Conservation (phyloP, 1,284 basidiomycete species). For the Microbotryum lychnidis-dioicae region DNA sequence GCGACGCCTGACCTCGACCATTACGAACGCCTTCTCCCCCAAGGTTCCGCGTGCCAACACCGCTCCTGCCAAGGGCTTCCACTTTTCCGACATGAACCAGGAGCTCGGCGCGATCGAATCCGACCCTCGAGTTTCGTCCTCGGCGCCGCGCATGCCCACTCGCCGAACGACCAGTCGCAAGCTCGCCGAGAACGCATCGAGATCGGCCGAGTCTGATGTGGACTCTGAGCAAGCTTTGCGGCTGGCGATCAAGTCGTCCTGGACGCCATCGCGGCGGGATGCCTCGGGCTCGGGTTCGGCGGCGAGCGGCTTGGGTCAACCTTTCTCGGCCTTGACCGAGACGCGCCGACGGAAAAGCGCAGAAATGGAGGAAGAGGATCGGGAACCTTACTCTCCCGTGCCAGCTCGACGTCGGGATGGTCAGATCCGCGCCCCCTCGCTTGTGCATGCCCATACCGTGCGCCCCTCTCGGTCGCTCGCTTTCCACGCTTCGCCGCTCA, state of each 20-base stretch:
- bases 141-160: slow-evolving; percentile 6
- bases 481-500: slow-evolving; percentile 9
- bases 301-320: neutral
- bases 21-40: slow-evolving; percentile 12
- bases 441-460: slow-evolving; percentile 25
- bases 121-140: slow-evolving; percentile 10
- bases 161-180: neutral
- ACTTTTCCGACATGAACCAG: slow-evolving; percentile 32
- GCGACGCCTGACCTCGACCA: slow-evolving; percentile 5
- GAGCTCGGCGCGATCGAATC: slow-evolving; percentile 32
- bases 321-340: slow-evolving; percentile 12
- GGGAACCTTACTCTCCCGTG: slow-evolving; percentile 2
- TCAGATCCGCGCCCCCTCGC: slow-evolving; percentile 13
- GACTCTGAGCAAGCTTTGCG: neutral
- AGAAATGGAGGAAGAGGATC: slow-evolving; percentile 29
- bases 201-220: neutral
- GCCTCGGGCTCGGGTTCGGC: neutral
- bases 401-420: slow-evolving; percentile 11
- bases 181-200: neutral
- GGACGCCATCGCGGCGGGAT: slow-evolving; percentile 5
- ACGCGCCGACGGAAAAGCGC: slow-evolving; percentile 25
- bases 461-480: slow-evolving; percentile 25
- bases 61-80: slow-evolving; percentile 29
- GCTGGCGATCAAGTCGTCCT: slow-evolving; percentile 4
- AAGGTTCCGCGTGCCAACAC: slow-evolving; percentile 11